These are phyloP conservation scores for Debaryomyces hansenii DNA, from an alignment of 805 yeast genomes.

Conservation along the genomic window DNA sequence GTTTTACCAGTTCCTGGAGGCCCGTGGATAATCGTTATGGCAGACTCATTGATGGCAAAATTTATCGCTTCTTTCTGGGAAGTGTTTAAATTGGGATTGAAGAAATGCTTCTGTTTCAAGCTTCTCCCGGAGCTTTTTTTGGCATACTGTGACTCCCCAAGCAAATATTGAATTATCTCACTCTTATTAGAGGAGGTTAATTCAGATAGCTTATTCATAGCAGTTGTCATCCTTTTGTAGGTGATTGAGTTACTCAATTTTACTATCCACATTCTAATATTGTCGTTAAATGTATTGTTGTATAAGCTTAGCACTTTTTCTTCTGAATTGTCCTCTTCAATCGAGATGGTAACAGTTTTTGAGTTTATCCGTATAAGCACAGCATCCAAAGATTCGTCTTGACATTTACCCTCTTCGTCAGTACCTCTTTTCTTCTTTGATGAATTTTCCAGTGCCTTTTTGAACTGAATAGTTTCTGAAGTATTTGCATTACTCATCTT, in stretches of 20 bases:
- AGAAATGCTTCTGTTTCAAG: conserved; percentile 22
- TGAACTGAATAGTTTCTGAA: conserved; percentile 16
- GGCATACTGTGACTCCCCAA: conserved; percentile 42
- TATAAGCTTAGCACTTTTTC: conserved; percentile 46
- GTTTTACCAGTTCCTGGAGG: conserved; percentile 88
- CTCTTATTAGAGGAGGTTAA: conserved; percentile 22
- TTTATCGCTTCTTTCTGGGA: conserved; percentile 75
- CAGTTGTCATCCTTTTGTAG: conserved; percentile 74
- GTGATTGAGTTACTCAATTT: conserved; percentile 69
- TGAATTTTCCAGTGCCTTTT: conserved; percentile 26
- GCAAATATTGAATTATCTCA: conserved; percentile 42
- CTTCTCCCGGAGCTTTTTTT: not conserved
- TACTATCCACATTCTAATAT: conserved; percentile 61
- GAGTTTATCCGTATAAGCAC: conserved; percentile 60
- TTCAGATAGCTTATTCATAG: conserved; percentile 66
- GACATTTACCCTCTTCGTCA: conserved; percentile 18
- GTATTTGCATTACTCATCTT: conserved; percentile 33
- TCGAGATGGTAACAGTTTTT: conserved; percentile 53
- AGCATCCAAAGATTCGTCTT: conserved; percentile 48
- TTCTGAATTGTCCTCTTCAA: conserved; percentile 55
- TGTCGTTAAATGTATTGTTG: conserved; percentile 40
- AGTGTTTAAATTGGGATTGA: conserved; percentile 51
- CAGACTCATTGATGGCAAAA: conserved; percentile 58
- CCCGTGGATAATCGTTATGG: conserved; percentile 66
- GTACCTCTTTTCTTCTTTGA: conserved; percentile 18